These are phyloP conservation scores for Macrophomina tecta DNA, from an alignment of 2,329 filamentous ascomycete species.

Conservation along the genomic window DNA sequence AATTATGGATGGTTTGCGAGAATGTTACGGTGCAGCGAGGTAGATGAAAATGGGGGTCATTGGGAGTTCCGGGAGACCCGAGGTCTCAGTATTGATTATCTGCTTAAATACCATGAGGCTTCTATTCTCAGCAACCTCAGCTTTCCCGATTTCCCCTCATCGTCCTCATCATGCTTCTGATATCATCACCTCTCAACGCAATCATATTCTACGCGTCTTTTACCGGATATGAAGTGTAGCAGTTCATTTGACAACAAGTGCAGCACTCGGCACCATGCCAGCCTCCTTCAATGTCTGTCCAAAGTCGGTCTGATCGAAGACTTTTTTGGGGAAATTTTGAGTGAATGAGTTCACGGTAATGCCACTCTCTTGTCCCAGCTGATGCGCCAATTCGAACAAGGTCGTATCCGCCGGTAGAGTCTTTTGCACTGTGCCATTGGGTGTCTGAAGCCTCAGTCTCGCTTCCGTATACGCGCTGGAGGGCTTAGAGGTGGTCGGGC, in stretches of 20 bases:
- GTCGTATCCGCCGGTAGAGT: slow-evolving; percentile 89
- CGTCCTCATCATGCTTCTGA: not conserved
- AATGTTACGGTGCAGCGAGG: not conserved
- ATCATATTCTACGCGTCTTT: not conserved
- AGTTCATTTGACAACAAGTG: slow-evolving; percentile 70
- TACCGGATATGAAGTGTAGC: not conserved
- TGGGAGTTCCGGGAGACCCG: slow-evolving; percentile 10
- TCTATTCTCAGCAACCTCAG: not conserved
- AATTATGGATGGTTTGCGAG: not conserved
- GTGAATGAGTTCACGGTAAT: slow-evolving; percentile 76
- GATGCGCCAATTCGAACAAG: slow-evolving; percentile 86
- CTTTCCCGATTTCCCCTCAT: not conserved
- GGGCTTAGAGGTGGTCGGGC: slow-evolving; percentile 63
- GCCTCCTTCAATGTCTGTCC: slow-evolving; percentile 92
- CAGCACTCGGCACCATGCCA: slow-evolving; percentile 88
- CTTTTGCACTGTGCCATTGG: slow-evolving; percentile 80
- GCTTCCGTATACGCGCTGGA: slow-evolving; percentile 79
- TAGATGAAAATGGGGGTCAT: slow-evolving; percentile 11
- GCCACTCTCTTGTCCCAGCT: slow-evolving; percentile 74
- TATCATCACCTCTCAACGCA: not conserved
- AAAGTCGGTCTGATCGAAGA: slow-evolving; percentile 74
- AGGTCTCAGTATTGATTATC: slow-evolving; percentile 9
- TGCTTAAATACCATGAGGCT: slow-evolving; percentile 12
- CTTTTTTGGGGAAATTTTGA: slow-evolving; percentile 86
- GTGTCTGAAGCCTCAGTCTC: slow-evolving; percentile 79